Conservation (phyloP, 1,284 basidiomycete genomes). For the Heterobasidion annosum region DNA sequence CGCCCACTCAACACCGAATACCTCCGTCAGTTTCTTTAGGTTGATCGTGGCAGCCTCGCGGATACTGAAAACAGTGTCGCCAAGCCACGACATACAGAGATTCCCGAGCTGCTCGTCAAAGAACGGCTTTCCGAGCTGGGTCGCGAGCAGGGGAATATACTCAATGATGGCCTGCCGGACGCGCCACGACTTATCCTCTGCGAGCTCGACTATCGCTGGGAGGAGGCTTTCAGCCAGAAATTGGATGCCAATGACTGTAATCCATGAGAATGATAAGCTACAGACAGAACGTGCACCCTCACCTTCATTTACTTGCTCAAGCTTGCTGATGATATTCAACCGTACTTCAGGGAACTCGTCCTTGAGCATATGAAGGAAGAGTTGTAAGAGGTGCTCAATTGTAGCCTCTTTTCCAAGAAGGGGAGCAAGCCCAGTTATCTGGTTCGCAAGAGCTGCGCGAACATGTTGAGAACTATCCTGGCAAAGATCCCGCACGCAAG, state of each 20-base stretch:
- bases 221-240: conserved; percentile 92
- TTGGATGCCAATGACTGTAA: conserved; percentile 92
- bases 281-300: conserved; percentile 17
- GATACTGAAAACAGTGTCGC: conserved; percentile 98
- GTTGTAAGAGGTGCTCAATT: conserved; percentile 92
- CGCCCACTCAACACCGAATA: conserved; percentile 99
- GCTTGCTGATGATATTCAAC: conserved; percentile 97
- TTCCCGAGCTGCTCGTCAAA: conserved; percentile 97
- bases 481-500: conserved; percentile 94
- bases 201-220: conserved; percentile 95
- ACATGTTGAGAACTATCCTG: conserved; percentile 96
- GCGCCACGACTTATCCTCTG: conserved; percentile 99
- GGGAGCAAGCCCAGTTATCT: conserved; percentile 97
- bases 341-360: conserved; percentile 99
- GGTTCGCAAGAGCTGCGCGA: conserved; percentile 91
- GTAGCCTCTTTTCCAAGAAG: conserved; percentile 92
- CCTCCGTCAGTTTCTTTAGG: conserved; percentile 95
- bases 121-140: conserved; percentile 93
- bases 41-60: conserved; percentile 97
- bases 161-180: conserved; percentile 99
- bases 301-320: conserved; percentile 95
- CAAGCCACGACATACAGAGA: conserved; percentile 99
- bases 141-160: conserved; percentile 93
- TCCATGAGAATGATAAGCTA: not conserved
- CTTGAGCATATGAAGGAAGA: conserved; percentile 95